phyloP scores from a whole-genome alignment of 805 yeast genomes.

The Barnettozyma pratensis region DNA sequence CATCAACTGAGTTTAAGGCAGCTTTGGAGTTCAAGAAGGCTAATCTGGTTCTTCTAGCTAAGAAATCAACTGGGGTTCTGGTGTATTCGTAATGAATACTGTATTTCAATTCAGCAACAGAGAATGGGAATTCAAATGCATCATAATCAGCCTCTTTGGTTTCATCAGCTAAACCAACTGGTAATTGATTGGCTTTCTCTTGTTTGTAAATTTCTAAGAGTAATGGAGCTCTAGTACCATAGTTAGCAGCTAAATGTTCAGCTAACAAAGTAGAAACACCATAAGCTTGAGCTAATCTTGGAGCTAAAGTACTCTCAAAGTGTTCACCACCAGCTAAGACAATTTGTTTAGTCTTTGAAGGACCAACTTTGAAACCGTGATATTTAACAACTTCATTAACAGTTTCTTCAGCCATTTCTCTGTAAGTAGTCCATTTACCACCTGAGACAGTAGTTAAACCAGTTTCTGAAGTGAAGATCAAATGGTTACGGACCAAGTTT shows the following conservation, averaged over 20 bases:
- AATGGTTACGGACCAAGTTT: constrained; percentile 86
- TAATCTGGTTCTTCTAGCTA: constrained; percentile 89
- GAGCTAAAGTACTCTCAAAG: constrained; percentile 67
- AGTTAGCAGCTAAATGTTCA: constrained; percentile 75
- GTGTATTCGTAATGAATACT: constrained; percentile 79
- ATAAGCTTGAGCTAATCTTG: constrained; percentile 77
- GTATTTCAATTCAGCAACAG: constrained; percentile 85
- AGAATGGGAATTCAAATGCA: constrained; percentile 74
- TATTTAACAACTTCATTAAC: constrained; percentile 64
- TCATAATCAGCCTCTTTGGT: constrained; percentile 34
- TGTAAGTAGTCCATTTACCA: constrained; percentile 97
- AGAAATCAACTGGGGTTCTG: constrained; percentile 82
- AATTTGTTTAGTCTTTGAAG: constrained; percentile 37
- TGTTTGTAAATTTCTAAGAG: constrained; percentile 53
- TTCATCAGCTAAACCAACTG: constrained; percentile 53
- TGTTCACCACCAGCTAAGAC: constrained; percentile 77
- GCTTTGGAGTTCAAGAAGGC: constrained; percentile 87
- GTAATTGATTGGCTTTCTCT: constrained; percentile 52
- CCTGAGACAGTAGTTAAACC: constrained; percentile 89
- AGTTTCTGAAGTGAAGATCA: constrained; percentile 63
- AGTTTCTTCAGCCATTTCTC: constrained; percentile 97
- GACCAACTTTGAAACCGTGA: constrained; percentile 36
- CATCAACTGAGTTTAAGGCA: constrained; percentile 75
- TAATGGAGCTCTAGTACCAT: constrained; percentile 85
- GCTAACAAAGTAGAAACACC: constrained; percentile 70